phyloP scores from a whole-genome alignment of 2,329 filamentous ascomycete genomes.

The Verticillium tricorpus region DNA sequence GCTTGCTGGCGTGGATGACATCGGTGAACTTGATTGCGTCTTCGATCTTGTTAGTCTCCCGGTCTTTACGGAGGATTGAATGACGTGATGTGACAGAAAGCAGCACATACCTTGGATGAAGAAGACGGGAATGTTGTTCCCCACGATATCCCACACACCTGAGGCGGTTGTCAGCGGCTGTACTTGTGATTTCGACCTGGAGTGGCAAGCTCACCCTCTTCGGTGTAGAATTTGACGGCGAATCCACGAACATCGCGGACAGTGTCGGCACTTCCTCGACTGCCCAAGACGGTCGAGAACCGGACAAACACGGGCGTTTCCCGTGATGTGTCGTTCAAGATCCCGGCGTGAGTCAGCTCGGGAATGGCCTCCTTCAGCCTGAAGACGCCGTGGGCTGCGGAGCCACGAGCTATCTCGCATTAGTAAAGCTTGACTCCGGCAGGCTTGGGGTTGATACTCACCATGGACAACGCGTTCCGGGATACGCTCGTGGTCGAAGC shows the following conservation, averaged over 20 bases:
- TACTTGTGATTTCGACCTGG: no score
- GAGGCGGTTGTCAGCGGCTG: no score
- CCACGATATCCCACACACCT: slow-evolving; percentile 55
- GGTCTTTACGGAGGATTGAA: background rate
- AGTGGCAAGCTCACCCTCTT: slow-evolving; percentile 43
- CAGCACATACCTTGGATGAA: background rate
- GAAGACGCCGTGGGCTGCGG: slow-evolving; percentile 41
- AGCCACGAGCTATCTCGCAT: slow-evolving; percentile 50
- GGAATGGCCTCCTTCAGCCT: slow-evolving; percentile 46
- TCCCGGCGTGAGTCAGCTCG: slow-evolving; percentile 58
- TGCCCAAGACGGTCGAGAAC: slow-evolving; percentile 75
- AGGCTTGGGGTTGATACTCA: no score
- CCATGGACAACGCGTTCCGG: slow-evolving; percentile 55
- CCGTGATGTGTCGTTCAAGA: slow-evolving; percentile 64
- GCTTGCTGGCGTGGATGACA: slow-evolving; percentile 46
- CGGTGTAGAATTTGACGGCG: slow-evolving; percentile 71
- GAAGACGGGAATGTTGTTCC: slow-evolving; percentile 55
- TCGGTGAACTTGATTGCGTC: slow-evolving; percentile 68
- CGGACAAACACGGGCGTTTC: slow-evolving; percentile 66
- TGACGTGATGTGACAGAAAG: no score
- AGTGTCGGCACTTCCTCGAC: slow-evolving; percentile 71
- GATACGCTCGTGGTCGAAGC: slow-evolving; percentile 66
- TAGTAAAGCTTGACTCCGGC: no score
- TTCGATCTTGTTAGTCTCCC: slow-evolving; percentile 36
- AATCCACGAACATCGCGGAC: slow-evolving; percentile 79